Evolutionary conservation across 208 protist species (phyloP).

Genomic region (Jaenimonas drosophilae): DNA sequence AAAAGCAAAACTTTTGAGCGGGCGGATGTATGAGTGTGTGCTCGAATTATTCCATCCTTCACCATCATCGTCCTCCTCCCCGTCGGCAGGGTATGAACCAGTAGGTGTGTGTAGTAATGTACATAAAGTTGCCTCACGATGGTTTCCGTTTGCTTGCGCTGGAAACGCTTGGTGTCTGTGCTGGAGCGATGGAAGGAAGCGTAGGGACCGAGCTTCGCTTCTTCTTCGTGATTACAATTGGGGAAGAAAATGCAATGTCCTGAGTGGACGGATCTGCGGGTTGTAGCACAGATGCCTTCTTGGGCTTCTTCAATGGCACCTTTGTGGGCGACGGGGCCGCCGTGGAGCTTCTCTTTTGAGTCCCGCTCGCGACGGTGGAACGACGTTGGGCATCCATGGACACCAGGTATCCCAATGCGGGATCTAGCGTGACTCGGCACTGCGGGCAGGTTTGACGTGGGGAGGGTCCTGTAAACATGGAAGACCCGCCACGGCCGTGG

Average conservation of each 20-base stretch:
- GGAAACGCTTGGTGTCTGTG: too few relatives aligned
- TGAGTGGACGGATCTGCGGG: too few relatives aligned
- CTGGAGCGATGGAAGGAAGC: too few relatives aligned
- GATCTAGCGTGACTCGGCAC: slow-evolving; percentile 64
- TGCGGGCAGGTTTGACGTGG: slow-evolving; percentile 34
- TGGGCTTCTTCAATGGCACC: background rate
- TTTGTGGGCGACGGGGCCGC: background rate
- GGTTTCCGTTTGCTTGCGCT: too few relatives aligned
- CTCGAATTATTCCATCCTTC: too few relatives aligned
- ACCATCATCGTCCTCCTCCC: too few relatives aligned
- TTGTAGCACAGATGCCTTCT: background rate
- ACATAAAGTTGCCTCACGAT: too few relatives aligned
- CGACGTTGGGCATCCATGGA: slow-evolving; percentile 22
- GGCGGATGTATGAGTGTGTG: too few relatives aligned
- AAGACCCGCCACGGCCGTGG: slow-evolving; percentile 38
- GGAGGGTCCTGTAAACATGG: slow-evolving; percentile 39
- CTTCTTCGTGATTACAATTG: background rate
- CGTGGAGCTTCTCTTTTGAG: background rate
- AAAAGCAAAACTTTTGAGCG: too few relatives aligned
- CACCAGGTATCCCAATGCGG: slow-evolving; percentile 54
- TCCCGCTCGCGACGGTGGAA: slow-evolving; percentile 5
- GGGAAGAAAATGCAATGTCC: background rate
- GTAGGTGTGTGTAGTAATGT: too few relatives aligned
- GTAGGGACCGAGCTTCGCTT: too few relatives aligned
- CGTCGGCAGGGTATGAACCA: too few relatives aligned